Evolutionary conservation across 805 yeast species (phyloP), one percentile per base, ranked within the genome.

Genomic region (Teunomyces panamensis): DNA sequence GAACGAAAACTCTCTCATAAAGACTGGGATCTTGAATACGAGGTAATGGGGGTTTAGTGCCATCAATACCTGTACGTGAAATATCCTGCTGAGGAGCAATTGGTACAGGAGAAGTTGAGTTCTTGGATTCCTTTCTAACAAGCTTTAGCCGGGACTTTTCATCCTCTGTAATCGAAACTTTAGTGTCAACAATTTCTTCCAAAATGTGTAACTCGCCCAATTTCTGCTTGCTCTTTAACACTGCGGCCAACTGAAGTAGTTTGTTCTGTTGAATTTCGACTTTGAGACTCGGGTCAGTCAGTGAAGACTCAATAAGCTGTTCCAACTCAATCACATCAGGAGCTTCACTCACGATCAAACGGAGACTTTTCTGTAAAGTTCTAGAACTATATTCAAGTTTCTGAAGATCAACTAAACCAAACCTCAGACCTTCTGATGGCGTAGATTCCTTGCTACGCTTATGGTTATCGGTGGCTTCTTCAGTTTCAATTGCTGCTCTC

Each of bases 1-100:
- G 97, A 26, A 85, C 80, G 60, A 91, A 92, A 0, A 89, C 96
- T 44, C 86, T 77, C 5, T 83, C 81, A 51, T 76, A 72, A 9
- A 90, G 75, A 3, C 72, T 73, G 0, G 79, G 77, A 58, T 85
- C 79, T 5, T 73, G 64, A 35, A 92, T 87, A 28, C 63, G 65
- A 0, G 97, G 97, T 13, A 90, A 64, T 9, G 72, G 73, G 1
- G 97, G 97, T 20, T 41, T 49, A 37, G 46, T 48, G 3, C 53
- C 53, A 20, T 53, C 49, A 6, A 51, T 39, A 4, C 56, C 56
- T 3, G 43, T 45, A 27, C 26, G 20, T 4, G 49, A 39, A 17
- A 52, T 42, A 11, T 46, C 47, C 28, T 43, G 45, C 16, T 32
- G 28, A n/a, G 28, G 34, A 9, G 20, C 13, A 6, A 30, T 30